Conservation (phyloP, 2,329 filamentous ascomycete species). For the Xylaria multiplex region DNA sequence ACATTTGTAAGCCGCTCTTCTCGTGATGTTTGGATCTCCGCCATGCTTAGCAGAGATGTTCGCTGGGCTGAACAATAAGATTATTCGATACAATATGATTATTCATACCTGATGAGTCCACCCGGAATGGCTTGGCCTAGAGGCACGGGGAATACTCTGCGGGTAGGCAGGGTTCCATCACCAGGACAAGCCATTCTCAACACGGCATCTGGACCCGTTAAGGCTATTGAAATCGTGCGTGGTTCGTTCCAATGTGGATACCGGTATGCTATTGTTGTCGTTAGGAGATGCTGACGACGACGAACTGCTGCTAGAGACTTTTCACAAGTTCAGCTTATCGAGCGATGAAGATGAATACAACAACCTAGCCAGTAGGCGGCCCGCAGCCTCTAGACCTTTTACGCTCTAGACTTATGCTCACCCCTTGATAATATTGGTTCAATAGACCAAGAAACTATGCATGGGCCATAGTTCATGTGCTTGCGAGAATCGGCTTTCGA, state of each 20-base stretch:
- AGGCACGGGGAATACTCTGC: constrained; percentile 15
- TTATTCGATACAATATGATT: constrained; percentile 30
- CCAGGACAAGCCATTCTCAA: constrained; percentile 17
- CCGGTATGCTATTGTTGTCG: constrained; percentile 17
- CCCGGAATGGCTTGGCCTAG: constrained; percentile 20
- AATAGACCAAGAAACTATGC: constrained; percentile 30
- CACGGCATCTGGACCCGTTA: constrained; percentile 22
- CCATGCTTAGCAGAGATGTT: constrained; percentile 24
- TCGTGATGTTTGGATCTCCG: not conserved
- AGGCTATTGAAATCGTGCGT: not conserved
- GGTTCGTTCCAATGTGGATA: constrained; percentile 17
- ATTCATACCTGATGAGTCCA: constrained; percentile 27
- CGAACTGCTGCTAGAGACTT: constrained; percentile 24
- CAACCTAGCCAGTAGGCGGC: constrained; percentile 19
- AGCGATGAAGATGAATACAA: constrained; percentile 16
- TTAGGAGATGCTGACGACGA: constrained; percentile 36
- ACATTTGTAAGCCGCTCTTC: constrained; percentile 31
- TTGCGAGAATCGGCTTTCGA: constrained; percentile 16
- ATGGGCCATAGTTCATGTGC: constrained; percentile 30
- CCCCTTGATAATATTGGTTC: constrained; percentile 40
- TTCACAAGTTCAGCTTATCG: constrained; percentile 15
- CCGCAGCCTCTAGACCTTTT: constrained; percentile 29
- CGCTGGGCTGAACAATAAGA: constrained; percentile 18
- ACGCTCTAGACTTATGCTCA: constrained; percentile 27
- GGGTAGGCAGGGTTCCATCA: constrained; percentile 17